Evolutionary conservation across 805 yeast species (phyloP), one percentile per base, ranked within the genome.

Genomic region (Pichia exigua): DNA sequence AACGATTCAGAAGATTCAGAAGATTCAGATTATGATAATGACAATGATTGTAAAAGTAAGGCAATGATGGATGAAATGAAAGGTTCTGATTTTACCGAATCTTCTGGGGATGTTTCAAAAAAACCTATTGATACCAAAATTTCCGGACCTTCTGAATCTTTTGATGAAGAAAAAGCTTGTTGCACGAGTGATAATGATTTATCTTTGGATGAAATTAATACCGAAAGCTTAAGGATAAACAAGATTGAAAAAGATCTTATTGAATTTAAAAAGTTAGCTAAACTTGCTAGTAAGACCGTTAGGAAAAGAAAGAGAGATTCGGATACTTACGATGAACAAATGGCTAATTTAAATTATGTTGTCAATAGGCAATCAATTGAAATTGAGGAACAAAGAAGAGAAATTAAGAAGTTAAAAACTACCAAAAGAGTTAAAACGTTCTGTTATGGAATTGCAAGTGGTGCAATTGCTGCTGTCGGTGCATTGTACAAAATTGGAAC

Each of bases 401-500:
- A 44, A 44, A 44, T 44, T 32, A 44, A 28, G 28, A 44, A 30
- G 24, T 20, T 44, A 13, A 44, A 28, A 30, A 27, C 24, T 2
- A 17, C 13, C 11, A 24, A 22, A 26, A 43, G 11, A 6, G 20
- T 43, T 13, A 44, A 28, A 32, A 20, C 46, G 12, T 44, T 44
- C 12, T 44, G 20, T 12, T 27, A 20, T 22, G 63, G 64, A 22
- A 18, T 57, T 22, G 58, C 57, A 2, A 11, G 61, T 26, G 66
- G 66, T 9, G 49, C 64, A 9, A 54, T 52, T 9, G 40, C 52
- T 22, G 60, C 62, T 11, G 52, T 60, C 51, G 57, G 59, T n/a
- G 60, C 63, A 3, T 59, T 66, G 44, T 59, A 63, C 57, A 60
- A 59, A 2, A 42, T 59, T 20, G 64, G 62, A 35, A 35, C 39